Evolutionary conservation across 73 alveolate genomes (phyloP).

Genomic region (Paramecium primaurelia): DNA sequence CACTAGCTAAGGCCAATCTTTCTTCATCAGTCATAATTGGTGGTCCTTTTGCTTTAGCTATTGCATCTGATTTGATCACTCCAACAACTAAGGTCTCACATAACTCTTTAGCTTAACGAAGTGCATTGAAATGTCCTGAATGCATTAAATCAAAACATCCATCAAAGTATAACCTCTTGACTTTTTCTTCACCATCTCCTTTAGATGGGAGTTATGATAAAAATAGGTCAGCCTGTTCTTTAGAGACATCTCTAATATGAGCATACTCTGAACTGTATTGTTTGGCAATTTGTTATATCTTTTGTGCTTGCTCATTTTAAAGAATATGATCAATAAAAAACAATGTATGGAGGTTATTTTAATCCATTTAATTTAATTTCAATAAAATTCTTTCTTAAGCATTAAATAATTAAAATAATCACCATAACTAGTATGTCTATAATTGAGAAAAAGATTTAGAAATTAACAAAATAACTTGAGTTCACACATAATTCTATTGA

Average conservation of each 20-base stretch:
- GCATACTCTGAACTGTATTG: neutral
- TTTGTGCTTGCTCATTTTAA: neutral
- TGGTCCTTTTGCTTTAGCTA: conserved; percentile 92
- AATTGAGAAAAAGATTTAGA: neutral
- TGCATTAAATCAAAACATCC: conserved; percentile 99
- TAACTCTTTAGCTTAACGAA: conserved; percentile 89
- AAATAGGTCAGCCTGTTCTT: conserved; percentile 18
- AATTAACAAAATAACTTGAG: neutral
- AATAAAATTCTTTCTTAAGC: neutral
- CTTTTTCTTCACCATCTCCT: neutral
- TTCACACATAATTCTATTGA: neutral
- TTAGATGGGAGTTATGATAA: neutral
- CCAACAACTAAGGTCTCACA: conserved; percentile 96
- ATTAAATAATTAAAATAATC: neutral
- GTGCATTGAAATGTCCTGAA: conserved; percentile 99
- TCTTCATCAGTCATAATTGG: conserved; percentile 92
- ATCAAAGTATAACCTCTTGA: conserved; percentile 89
- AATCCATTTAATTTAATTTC: neutral
- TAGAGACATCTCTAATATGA: neutral
- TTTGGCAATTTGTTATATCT: neutral
- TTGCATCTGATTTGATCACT: conserved; percentile 91
- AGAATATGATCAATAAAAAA: neutral
- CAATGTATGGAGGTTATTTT: neutral
- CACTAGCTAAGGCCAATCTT: conserved; percentile 87
- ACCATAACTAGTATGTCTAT: neutral